Percentiles rank a stretch among this genome's conserved stretches.
Conservation (phyloP, 1,284 basidiomycete species). For the Puccinia novopanici region DNA sequence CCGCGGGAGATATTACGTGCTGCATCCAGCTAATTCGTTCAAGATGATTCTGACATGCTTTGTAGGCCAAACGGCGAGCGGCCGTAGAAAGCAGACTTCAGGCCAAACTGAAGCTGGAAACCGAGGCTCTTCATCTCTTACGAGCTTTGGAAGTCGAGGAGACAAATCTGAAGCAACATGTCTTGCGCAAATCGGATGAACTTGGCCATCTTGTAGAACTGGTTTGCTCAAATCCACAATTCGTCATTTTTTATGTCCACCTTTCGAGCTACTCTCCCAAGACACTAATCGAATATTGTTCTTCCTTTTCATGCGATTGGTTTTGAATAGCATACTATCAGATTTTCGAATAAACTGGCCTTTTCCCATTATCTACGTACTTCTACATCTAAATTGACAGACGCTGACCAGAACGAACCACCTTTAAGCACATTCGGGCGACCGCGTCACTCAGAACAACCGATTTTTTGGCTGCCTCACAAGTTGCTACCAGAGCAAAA, state of each 20-base stretch:
- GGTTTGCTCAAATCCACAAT: slow-evolving; percentile 5
- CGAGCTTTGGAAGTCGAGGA: slow-evolving; percentile 46
- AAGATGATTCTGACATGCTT: background rate
- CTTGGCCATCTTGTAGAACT: slow-evolving; percentile 34
- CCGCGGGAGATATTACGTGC: background rate
- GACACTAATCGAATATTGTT: background rate
- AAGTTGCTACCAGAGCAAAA: slow-evolving; percentile 46
- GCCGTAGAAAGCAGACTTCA: slow-evolving; percentile 50
- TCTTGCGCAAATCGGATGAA: slow-evolving; percentile 43
- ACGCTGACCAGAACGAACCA: slow-evolving; percentile 42
- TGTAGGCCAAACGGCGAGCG: slow-evolving; percentile 45
- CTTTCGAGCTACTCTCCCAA: background rate
- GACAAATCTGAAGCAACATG: slow-evolving; percentile 29
- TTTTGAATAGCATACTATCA: slow-evolving; percentile 29
- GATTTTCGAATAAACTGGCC: slow-evolving; percentile 47
- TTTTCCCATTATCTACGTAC: slow-evolving; percentile 50
- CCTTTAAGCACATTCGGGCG: slow-evolving; percentile 27
- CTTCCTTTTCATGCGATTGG: background rate
- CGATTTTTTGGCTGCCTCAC: slow-evolving; percentile 41
- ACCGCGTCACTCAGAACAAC: slow-evolving; percentile 22
- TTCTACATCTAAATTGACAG: slow-evolving; percentile 32
- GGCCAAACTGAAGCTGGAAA: slow-evolving; percentile 45
- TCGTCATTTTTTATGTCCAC: background rate
- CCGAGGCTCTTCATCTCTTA: slow-evolving; percentile 43
- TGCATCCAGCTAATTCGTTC: background rate